phyloP scores from a whole-genome alignment of 805 yeast species.

The Candida corydali region DNA sequence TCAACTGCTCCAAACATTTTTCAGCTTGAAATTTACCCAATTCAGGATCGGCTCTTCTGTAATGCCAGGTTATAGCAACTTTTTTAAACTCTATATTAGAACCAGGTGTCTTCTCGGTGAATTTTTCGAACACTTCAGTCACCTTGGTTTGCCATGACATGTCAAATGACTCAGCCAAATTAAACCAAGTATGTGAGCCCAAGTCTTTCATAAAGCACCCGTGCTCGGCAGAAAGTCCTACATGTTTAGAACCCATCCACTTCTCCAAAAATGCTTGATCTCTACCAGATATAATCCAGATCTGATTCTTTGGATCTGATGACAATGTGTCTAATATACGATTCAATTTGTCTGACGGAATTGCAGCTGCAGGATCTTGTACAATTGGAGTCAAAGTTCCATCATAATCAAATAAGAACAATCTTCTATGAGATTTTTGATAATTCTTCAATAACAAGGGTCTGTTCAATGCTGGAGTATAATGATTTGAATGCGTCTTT shows the following conservation, averaged over 20 bases:
- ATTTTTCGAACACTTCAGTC: conserved; percentile 63
- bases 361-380: conserved; percentile 95
- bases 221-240: conserved; percentile 94
- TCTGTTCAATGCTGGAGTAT: conserved; percentile 72
- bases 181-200: conserved; percentile 69
- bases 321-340: conserved; percentile 56
- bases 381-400: conserved; percentile 98
- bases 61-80: conserved; percentile 98
- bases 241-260: conserved; percentile 72
- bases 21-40: conserved; percentile 84
- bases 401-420: conserved; percentile 92
- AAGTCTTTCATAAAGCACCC: conserved; percentile 89
- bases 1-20: conserved; percentile 57
- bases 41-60: conserved; percentile 90
- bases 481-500: conserved; percentile 41
- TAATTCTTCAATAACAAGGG: conserved; percentile 61
- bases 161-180: conserved; percentile 75
- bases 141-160: conserved; percentile 95
- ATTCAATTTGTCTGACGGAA: conserved; percentile 75
- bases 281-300: conserved; percentile 96
- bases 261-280: conserved; percentile 85
- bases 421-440: conserved; percentile 56
- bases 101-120: conserved; percentile 89
- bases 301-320: conserved; percentile 74
- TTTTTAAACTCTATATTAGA: conserved; percentile 80